phyloP scores from a whole-genome alignment of 176 grass and related monocot genomes.

The Typha latifolia region DNA sequence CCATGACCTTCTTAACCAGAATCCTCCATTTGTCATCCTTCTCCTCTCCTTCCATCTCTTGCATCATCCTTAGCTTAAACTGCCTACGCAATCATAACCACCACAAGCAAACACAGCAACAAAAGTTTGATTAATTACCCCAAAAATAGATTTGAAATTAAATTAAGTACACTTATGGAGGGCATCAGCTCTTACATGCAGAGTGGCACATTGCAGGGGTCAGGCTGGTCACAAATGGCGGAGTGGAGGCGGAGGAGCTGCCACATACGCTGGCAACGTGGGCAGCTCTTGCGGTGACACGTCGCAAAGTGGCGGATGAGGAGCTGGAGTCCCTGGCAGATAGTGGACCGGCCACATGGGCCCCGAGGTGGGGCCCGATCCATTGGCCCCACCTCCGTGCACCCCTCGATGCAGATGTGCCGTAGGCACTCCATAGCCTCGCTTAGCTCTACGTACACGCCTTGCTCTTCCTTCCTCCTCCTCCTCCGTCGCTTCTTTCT shows the following conservation, averaged over 20 bases:
- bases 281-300: slow-evolving; percentile 60
- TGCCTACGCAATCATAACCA: slow-evolving; percentile 23
- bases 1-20: slow-evolving; percentile 76
- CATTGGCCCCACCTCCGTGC: slow-evolving; percentile 18
- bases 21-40: slow-evolving; percentile 51
- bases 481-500: slow-evolving; percentile 36
- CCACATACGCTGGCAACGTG: slow-evolving; percentile 75
- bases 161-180: neutral
- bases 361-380: no score
- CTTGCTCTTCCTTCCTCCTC: slow-evolving; percentile 39
- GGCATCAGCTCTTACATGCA: slow-evolving; percentile 33
- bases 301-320: slow-evolving; percentile 70
- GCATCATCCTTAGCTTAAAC: slow-evolving; percentile 49
- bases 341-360: slow-evolving; percentile 30
- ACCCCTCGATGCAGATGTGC: slow-evolving; percentile 65
- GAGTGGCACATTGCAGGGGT: slow-evolving; percentile 58
- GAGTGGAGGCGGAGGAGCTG: slow-evolving; percentile 85
- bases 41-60: neutral
- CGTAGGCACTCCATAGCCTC: slow-evolving; percentile 70
- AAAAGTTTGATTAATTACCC: neutral
- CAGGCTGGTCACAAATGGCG: slow-evolving; percentile 36
- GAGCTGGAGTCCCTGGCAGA: slow-evolving; percentile 61
- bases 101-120: neutral
- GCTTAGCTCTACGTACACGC: slow-evolving; percentile 75
- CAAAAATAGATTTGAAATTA: neutral